Evolutionary conservation across 306 rosid species (phyloP), one percentile per base, ranked within the genome.

Genomic region (Canavalia ensiformis): DNA sequence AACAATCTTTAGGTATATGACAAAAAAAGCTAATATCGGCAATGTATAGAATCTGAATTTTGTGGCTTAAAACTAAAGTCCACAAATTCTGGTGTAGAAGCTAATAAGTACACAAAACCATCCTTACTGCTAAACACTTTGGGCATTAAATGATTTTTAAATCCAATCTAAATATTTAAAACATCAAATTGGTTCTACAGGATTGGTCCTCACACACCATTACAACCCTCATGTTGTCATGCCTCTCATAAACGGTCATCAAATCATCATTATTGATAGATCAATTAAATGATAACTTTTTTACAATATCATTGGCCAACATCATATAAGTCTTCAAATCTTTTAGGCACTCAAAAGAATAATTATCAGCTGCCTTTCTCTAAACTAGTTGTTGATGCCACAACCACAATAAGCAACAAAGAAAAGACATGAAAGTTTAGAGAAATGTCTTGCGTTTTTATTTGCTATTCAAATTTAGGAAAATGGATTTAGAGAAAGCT

Each of bases 71-170:
- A 10, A 90, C 98, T 75, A 92, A 80, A 85, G 97, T 94, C 97
- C 97, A 94, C 30, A 94, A 94, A 80, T 80, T 92, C 97, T 0
- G 97, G 97, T 6, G 98, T 92, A 1, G 97, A 94, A 75, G 98
- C 97, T 69, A 94, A 83, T 86, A 94, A 66, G 90, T 94, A 90
- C 13, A 82, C 84, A 84, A 94, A 94, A 13, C 95, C 94, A 68
- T 91, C 94, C 87, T 92, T 92, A 84, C 83, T 89, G 83, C 94
- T 92, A 12, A 90, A 83, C 37, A 90, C 98, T 87, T 91, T 91
- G 63, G 90, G 88, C 65, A 18, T 97, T 95, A 83, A 94, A 92
- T 3, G 90, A 91, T 86, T 92, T 94, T 29, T 97, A 97, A 44
- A 91, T 90, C 98, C 97, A 94, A 8, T 92, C 97, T 0, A 88